These are phyloP conservation scores for Lineolata rhizophorae DNA, from an alignment of 495 filamentous ascomycete species.

Conservation along the genomic window DNA sequence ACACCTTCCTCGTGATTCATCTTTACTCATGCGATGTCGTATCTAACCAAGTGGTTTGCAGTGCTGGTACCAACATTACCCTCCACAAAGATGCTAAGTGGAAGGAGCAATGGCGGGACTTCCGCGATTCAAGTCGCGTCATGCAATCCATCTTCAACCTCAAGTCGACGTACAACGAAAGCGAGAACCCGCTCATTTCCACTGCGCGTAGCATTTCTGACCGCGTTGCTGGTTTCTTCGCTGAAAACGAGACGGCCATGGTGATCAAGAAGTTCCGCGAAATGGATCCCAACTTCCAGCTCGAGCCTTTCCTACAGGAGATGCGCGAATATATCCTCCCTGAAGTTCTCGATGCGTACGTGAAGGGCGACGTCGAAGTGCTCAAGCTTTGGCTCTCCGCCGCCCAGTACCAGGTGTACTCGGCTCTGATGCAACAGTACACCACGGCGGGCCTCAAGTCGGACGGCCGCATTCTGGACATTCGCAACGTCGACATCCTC, in stretches of 20 bases:
- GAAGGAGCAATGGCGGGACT: constrained; percentile 89
- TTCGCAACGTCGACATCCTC: constrained; percentile 77
- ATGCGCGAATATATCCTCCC: constrained; percentile 96
- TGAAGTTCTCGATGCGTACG: constrained; percentile 92
- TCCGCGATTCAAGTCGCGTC: constrained; percentile 66
- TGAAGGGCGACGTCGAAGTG: constrained; percentile 81
- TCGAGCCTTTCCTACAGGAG: constrained; percentile 81
- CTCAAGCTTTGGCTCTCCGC: constrained; percentile 88
- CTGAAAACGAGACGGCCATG: constrained; percentile 89
- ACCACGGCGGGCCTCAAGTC: constrained; percentile 79
- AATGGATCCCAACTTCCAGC: constrained; percentile 87
- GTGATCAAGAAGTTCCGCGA: constrained; percentile 96
- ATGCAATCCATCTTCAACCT: constrained; percentile 76
- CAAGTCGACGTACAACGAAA: constrained; percentile 75
- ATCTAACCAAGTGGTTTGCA: constrained; percentile 16
- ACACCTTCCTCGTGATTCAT: background rate
- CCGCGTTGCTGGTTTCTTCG: constrained; percentile 83
- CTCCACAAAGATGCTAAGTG: constrained; percentile 90
- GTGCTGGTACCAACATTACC: constrained; percentile 82
- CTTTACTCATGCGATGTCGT: background rate
- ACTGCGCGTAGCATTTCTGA: constrained; percentile 89
- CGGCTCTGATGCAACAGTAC: constrained; percentile 85
- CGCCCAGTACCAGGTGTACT: constrained; percentile 85
- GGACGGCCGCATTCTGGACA: constrained; percentile 85
- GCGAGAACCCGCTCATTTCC: constrained; percentile 83